phyloP scores from a whole-genome alignment of 2,329 filamentous ascomycete genomes.

The Shiraia bambusicola region DNA sequence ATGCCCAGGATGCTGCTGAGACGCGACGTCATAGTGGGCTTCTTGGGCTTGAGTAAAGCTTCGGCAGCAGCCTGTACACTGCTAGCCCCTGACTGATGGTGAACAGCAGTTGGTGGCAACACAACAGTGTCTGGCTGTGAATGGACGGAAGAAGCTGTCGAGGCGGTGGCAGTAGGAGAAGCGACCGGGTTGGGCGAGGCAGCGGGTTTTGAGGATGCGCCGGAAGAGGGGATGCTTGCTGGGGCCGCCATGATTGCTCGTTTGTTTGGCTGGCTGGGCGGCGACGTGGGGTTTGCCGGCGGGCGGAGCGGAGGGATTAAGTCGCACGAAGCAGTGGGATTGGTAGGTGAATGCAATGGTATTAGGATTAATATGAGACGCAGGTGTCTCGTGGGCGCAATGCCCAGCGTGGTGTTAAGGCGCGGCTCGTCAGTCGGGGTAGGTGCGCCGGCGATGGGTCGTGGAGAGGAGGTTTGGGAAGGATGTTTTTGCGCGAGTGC shows the following conservation, averaged over 20 bases:
- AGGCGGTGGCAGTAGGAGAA: conserved; percentile 39
- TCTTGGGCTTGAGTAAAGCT: conserved; percentile 38
- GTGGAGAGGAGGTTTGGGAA: conserved; percentile 35
- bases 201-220: conserved; percentile 28
- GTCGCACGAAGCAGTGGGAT: neutral
- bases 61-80: conserved; percentile 36
- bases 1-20: conserved; percentile 46
- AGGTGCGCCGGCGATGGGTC: conserved; percentile 28
- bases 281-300: conserved; percentile 15
- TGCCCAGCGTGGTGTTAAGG: conserved; percentile 41
- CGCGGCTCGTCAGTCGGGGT: conserved; percentile 41
- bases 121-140: conserved; percentile 40
- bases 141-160: conserved; percentile 42
- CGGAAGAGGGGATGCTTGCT: conserved; percentile 28
- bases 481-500: conserved; percentile 26
- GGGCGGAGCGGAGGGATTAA: conserved; percentile 16
- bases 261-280: conserved; percentile 9
- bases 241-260: conserved; percentile 37
- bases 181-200: conserved; percentile 28
- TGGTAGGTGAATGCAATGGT: no score
- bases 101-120: conserved; percentile 29
- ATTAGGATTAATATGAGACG: conserved; percentile 33
- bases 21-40: conserved; percentile 48
- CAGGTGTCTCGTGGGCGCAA: conserved; percentile 44
- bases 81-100: conserved; percentile 28